Conservation (phyloP, 2,329 filamentous ascomycete species). For the Zymoseptoria ardabiliae region DNA sequence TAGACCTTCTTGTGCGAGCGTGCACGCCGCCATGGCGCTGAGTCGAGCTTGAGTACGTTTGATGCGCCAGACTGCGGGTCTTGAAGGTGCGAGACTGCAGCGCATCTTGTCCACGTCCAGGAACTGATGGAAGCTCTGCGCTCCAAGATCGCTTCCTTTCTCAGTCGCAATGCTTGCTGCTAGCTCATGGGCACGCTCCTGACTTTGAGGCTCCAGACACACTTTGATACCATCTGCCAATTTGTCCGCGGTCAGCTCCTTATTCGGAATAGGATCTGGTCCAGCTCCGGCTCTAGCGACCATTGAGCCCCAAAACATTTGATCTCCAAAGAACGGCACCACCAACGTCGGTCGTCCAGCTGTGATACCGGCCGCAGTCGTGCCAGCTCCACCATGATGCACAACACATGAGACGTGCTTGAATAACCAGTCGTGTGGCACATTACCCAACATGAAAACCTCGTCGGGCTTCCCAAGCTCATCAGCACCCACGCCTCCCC, state of each 20-base stretch:
- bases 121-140: slow-evolving; percentile 40
- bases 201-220: slow-evolving; percentile 35
- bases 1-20: slow-evolving; percentile 57
- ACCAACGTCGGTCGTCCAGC: slow-evolving; percentile 47
- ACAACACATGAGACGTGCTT: slow-evolving; percentile 48
- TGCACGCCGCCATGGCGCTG: slow-evolving; percentile 64
- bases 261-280: slow-evolving; percentile 41
- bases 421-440: slow-evolving; percentile 54
- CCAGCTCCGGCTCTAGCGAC: slow-evolving; percentile 44
- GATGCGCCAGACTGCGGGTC: slow-evolving; percentile 68
- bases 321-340: slow-evolving; percentile 53
- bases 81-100: slow-evolving; percentile 61
- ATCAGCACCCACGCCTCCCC: slow-evolving; percentile 41
- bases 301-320: slow-evolving; percentile 50
- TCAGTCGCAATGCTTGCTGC: slow-evolving; percentile 38
- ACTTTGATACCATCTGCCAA: slow-evolving; percentile 41
- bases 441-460: slow-evolving; percentile 48
- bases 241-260: slow-evolving; percentile 37
- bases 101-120: slow-evolving; percentile 59
- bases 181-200: slow-evolving; percentile 33
- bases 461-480: slow-evolving; percentile 34
- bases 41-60: slow-evolving; percentile 59
- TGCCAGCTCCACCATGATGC: slow-evolving; percentile 55
- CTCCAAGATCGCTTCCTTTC: slow-evolving; percentile 36
- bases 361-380: slow-evolving; percentile 48